Conservation (phyloP, 306 rosid genomes). For the Trifolium pratense region DNA sequence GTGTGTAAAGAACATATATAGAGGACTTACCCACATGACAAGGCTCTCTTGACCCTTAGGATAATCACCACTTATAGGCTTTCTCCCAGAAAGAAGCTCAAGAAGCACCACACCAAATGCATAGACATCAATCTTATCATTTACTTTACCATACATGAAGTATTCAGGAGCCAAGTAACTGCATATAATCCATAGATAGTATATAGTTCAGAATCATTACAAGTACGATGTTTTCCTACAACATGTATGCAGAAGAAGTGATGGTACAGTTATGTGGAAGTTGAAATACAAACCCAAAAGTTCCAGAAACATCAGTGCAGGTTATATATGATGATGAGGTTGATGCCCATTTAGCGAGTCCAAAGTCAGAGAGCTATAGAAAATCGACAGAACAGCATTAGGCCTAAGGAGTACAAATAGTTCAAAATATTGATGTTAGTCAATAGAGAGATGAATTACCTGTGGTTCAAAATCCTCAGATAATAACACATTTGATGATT, state of each 20-base stretch:
- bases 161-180: conserved; percentile 98
- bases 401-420: conserved; percentile 6
- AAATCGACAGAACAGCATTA: conserved; percentile 31
- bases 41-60: conserved; percentile 96
- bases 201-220: conserved; percentile 34
- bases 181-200: conserved; percentile 39
- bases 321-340: conserved; percentile 72
- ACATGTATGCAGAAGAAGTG: background rate
- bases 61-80: conserved; percentile 76
- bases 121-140: conserved; percentile 83
- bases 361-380: conserved; percentile 95
- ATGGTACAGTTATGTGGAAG: background rate
- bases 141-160: conserved; percentile 95
- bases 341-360: conserved; percentile 92
- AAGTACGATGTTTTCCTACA: background rate
- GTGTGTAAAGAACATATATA: background rate
- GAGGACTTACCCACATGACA: conserved; percentile 90
- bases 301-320: conserved; percentile 95
- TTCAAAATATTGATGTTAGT: background rate
- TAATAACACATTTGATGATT: conserved; percentile 85
- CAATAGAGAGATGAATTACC: conserved; percentile 51
- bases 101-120: conserved; percentile 96
- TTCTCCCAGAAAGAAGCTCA: conserved; percentile 92
- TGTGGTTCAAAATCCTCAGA: conserved; percentile 95
- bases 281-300: conserved; percentile 78